Evolutionary conservation across 176 grass and related monocot genomes (phyloP).

Genomic region (Microstegium vimineum): DNA sequence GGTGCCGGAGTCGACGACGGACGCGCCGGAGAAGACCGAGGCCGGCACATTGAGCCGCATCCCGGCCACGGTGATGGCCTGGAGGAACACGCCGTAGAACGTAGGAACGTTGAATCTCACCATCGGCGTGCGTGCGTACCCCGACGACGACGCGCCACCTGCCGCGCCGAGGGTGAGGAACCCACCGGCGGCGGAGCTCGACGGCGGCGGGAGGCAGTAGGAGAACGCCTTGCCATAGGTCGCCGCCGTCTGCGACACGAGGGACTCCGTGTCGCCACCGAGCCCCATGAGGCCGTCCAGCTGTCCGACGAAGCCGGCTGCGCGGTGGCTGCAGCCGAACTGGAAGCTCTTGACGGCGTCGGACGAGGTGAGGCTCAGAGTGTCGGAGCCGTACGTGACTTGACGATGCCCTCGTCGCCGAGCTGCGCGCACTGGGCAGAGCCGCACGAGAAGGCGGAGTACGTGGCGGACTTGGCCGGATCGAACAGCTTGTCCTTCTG

Average conservation of each 20-base stretch:
- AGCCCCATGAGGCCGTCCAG: neutral
- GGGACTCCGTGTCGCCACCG: constrained; percentile 7
- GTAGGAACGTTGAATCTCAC: too few relatives aligned
- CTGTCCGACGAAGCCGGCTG: neutral
- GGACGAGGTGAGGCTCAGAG: neutral
- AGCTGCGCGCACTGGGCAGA: neutral
- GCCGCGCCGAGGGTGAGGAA: constrained; percentile 35
- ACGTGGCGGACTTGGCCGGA: neutral
- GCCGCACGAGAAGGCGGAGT: neutral
- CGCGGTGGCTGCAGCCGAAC: neutral
- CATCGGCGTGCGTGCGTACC: too few relatives aligned
- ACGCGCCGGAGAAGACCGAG: too few relatives aligned
- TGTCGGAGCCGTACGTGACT: neutral
- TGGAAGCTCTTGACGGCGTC: neutral
- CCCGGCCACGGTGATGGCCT: neutral
- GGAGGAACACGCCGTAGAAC: too few relatives aligned
- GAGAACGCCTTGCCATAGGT: neutral
- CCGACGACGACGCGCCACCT: too few relatives aligned
- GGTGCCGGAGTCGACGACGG: too few relatives aligned
- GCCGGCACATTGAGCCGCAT: too few relatives aligned
- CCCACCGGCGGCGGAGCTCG: constrained; percentile 5
- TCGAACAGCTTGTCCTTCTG: neutral
- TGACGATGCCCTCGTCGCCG: neutral
- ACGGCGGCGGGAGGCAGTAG: constrained; percentile 48
- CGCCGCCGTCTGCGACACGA: neutral